Evolutionary conservation across 352 stramenopile species (phyloP), one percentile per base, ranked within the genome.

Genomic region (Plasmopara halstedii): DNA sequence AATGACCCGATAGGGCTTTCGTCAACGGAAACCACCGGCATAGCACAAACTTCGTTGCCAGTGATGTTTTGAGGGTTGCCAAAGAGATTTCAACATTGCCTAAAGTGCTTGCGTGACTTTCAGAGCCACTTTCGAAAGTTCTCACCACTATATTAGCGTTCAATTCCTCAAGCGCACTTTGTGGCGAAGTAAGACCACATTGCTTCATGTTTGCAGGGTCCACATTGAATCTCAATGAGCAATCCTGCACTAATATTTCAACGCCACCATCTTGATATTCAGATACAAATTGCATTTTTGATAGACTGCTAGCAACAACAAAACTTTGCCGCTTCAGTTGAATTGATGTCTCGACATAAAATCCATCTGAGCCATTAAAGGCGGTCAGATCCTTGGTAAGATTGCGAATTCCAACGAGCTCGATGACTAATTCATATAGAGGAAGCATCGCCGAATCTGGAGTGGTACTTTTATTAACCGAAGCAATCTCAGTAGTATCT

Each of bases 11-110:
- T 22, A 42, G 41, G 6, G 53, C 41, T 31, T 58, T 67, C 25
- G 81, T 68, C 1, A 85, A 55, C 2, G 73, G 73, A 38, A 85
- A 83, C 73, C 73, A 85, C 10, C 73, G 63, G 15, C 46, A 76
- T 42, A 85, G 66, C 0, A 61, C 56, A 41, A 73, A 80, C 13
- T 68, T 32, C 26, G 63, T 50, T 0, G 73, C 71, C 1, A 83
- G 41, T 8, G 70, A 56, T n/a, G 69, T 72, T 40, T 78, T 68
- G 5, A 85, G 45, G 15, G 83, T 39, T 11, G 53, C 61, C 19
- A 85, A 27, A 19, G 70, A 61, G 6, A 85, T 62, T 25, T 51
- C 44, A 4, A 85, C 27, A 8, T 61, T n/a, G 4, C 71, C 71
- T 18, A 78, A 42, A 4, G 29, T 41, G 33, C 5, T 50, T 20